Evolutionary conservation across 1,284 basidiomycete genomes (phyloP), one percentile per base, ranked within the genome.

Genomic region (Macrocystidia cucumis): DNA sequence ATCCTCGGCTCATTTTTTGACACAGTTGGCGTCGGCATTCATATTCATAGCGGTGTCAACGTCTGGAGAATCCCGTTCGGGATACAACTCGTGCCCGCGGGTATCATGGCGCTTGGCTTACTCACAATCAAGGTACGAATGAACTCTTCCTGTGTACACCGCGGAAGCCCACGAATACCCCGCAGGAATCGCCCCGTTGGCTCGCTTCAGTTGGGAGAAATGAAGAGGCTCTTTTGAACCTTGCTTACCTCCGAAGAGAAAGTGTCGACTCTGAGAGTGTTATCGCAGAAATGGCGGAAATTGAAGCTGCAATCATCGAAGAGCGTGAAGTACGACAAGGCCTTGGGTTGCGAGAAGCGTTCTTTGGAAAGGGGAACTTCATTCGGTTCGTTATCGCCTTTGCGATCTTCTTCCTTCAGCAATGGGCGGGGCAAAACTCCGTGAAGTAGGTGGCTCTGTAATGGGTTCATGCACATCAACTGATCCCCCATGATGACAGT

Each of bases 1-100:
- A 9, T 5, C 6, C 24, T 20, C 9, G 18, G 16, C n/a, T n/a
- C 4, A 12, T 34, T 38, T 3, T 32, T 33, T n/a, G 31, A 20
- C 27, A 2, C 45, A 83, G 81, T 70, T 35, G 83, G 79, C 8
- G 66, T 84, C 32, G 65, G 71, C 16, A 46, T 75, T 26, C 72
- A 83, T 48, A 62, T 77, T 41, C 40, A 50, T 1, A 49, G 56
- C 1, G 68, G 70, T 7, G 52, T 66, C 0, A 60, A 60, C 11
- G 61, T 86, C 5, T 88, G 84, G 84, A 65, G 74, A 32, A 72
- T 88, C 35, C 81, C 83, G 0, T 84, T 87, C 47, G 83, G 76
- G 17, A 61, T 87, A 46, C 85, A 87, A 48, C 65, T 88, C 18
- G 75, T 88, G 4, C 86, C 84, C 3, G 80, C 78, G 2, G 85